These are phyloP conservation scores for Suillus brevipes DNA, from an alignment of 768 basidiomycete species.

Conservation along the genomic window DNA sequence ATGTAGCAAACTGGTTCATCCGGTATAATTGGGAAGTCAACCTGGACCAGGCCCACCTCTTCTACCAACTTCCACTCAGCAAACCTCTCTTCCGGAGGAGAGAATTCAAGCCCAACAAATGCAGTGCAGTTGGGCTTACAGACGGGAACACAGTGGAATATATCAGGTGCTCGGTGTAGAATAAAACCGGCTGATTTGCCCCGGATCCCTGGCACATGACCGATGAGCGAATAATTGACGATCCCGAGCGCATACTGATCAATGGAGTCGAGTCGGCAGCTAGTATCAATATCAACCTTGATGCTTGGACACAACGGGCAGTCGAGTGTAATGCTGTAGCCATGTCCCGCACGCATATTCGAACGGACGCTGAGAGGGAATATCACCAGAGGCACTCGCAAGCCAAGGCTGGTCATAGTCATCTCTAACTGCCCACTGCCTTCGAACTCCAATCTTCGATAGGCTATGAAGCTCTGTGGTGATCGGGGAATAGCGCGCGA, in stretches of 20 bases:
- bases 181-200: background rate
- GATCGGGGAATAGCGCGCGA: background rate
- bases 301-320: background rate
- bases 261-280: background rate
- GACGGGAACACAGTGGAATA: background rate
- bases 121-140: background rate
- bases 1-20: constrained; percentile 1
- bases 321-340: background rate
- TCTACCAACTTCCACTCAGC: background rate
- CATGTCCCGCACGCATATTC: background rate
- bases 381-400: background rate
- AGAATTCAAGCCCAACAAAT: background rate
- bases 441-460: background rate
- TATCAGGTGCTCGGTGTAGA: background rate
- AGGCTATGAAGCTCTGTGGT: background rate
- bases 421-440: background rate
- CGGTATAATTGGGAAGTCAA: background rate
- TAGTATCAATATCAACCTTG: background rate
- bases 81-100: background rate
- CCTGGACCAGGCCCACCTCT: background rate
- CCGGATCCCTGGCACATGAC: background rate
- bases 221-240: background rate
- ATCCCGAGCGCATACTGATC: background rate
- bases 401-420: constrained; percentile 3
- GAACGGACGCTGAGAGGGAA: background rate